Percentiles rank a stretch among this genome's conserved stretches.
phyloP scores from a whole-genome alignment of 257 asterid species.

The Gentiana macrophylla region DNA sequence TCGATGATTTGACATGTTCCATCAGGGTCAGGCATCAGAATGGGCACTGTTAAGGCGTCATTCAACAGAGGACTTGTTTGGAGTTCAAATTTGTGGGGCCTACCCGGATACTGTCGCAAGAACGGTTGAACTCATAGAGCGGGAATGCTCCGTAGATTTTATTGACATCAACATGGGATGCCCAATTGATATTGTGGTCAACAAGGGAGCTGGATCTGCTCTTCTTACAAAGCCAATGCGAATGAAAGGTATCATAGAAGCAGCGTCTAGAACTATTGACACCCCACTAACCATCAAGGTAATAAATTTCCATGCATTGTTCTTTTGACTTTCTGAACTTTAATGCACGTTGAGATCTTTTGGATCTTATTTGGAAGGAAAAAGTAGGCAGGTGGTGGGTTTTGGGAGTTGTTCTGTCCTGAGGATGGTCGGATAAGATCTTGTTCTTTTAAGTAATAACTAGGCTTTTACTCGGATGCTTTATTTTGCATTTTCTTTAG shows the following conservation, averaged over 20 bases:
- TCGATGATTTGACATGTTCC: constrained; percentile 7
- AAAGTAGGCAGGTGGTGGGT: no score
- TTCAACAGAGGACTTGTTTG: constrained; percentile 79
- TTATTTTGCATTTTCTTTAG: constrained; percentile 23
- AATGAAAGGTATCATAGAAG: constrained; percentile 77
- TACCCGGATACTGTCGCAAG: constrained; percentile 88
- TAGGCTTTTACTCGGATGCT: not conserved
- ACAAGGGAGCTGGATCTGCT: constrained; percentile 95
- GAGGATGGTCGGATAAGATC: no score
- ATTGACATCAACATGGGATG: constrained; percentile 98
- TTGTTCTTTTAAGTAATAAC: not conserved
- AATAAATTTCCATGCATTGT: not conserved
- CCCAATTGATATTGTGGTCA: constrained; percentile 85
- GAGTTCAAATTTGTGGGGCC: constrained; percentile 96
- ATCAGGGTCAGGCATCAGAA: constrained; percentile 97
- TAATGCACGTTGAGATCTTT: no score
- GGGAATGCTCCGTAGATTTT: constrained; percentile 82
- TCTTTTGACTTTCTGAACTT: not conserved
- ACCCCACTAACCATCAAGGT: constrained; percentile 85
- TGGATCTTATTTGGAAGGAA: no score
- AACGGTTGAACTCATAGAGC: constrained; percentile 90
- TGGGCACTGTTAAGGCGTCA: constrained; percentile 99
- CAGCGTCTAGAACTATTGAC: constrained; percentile 61
- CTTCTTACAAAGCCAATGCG: constrained; percentile 80
- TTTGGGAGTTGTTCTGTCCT: no score